Conservation (phyloP, 2,329 filamentous ascomycete species). For the Aspergillus hiratsukae region DNA sequence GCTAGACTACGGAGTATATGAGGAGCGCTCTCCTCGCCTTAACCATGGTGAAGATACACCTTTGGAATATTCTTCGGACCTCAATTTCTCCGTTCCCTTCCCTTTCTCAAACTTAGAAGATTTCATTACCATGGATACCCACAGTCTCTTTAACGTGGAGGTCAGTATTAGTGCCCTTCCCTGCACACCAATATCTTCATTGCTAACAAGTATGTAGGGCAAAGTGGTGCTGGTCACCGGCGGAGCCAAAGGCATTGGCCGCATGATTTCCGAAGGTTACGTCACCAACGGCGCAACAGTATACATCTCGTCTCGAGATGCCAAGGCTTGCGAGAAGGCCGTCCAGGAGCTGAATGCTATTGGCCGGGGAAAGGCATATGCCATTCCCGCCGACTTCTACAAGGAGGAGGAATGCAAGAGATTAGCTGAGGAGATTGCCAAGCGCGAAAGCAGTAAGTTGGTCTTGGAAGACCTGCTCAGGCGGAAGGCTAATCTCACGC, state of each 20-base stretch:
- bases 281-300: slow-evolving; percentile 51
- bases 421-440: slow-evolving; percentile 46
- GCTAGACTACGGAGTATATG: neutral
- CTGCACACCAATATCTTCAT: slow-evolving; percentile 54
- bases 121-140: slow-evolving; percentile 47
- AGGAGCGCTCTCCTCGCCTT: neutral
- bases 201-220: slow-evolving; percentile 34
- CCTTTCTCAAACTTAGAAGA: neutral
- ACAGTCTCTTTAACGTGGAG: slow-evolving; percentile 57
- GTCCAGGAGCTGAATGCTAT: slow-evolving; percentile 46
- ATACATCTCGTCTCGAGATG: slow-evolving; percentile 52
- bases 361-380: slow-evolving; percentile 49
- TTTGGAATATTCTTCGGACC: neutral
- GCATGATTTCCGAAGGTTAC: slow-evolving; percentile 53
- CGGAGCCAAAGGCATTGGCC: slow-evolving; percentile 49
- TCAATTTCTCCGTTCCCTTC: neutral
- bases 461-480: neutral
- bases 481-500: neutral
- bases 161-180: slow-evolving; percentile 35
- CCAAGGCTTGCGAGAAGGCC: slow-evolving; percentile 46
- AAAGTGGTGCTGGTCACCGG: slow-evolving; percentile 49
- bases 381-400: slow-evolving; percentile 50
- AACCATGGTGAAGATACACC: neutral
- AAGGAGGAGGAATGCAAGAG: slow-evolving; percentile 48
- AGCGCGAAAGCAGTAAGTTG: slow-evolving; percentile 53